phyloP scores from a whole-genome alignment of 2,329 filamentous ascomycete genomes.

The Davidsoniella australis region DNA sequence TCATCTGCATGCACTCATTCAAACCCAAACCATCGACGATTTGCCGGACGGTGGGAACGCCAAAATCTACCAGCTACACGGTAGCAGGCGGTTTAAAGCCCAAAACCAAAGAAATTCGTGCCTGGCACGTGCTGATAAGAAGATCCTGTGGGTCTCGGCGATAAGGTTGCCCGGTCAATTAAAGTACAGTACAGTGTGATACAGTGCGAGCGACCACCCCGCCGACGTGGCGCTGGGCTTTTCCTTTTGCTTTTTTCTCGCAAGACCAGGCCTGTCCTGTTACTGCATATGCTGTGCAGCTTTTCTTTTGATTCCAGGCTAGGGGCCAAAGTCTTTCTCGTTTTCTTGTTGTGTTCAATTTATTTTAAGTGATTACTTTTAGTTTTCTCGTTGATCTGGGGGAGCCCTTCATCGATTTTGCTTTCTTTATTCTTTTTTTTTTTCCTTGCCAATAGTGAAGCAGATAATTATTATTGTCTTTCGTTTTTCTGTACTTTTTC shows the following conservation, averaged over 20 bases:
- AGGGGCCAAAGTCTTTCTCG: neutral
- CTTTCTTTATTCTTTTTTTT: too few relatives aligned
- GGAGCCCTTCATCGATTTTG: too few relatives aligned
- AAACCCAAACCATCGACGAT: too few relatives aligned
- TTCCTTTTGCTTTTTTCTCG: too few relatives aligned
- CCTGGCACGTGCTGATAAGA: neutral
- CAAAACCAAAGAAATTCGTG: too few relatives aligned
- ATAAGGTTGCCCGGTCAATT: slow-evolving; percentile 9
- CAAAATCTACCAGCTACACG: too few relatives aligned
- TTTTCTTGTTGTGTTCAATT: neutral
- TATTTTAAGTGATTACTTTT: slow-evolving; percentile 1
- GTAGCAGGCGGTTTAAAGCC: too few relatives aligned
- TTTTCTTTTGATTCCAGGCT: neutral
- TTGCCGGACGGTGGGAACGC: too few relatives aligned
- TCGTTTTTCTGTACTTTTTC: neutral
- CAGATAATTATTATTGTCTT: neutral
- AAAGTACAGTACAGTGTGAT: neutral
- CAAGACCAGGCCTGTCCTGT: neutral
- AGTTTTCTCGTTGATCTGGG: neutral
- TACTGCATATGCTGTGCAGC: too few relatives aligned
- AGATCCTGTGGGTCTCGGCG: neutral
- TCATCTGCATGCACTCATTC: too few relatives aligned
- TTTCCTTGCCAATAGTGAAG: too few relatives aligned
- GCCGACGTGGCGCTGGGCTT: slow-evolving; percentile 8
- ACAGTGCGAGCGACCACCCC: slow-evolving; percentile 3